Percentiles rank a stretch among this genome's conserved stretches.
These are phyloP conservation scores for Naganishia sp. DNA, from an alignment of 1,284 basidiomycete species.

Conservation along the genomic window DNA sequence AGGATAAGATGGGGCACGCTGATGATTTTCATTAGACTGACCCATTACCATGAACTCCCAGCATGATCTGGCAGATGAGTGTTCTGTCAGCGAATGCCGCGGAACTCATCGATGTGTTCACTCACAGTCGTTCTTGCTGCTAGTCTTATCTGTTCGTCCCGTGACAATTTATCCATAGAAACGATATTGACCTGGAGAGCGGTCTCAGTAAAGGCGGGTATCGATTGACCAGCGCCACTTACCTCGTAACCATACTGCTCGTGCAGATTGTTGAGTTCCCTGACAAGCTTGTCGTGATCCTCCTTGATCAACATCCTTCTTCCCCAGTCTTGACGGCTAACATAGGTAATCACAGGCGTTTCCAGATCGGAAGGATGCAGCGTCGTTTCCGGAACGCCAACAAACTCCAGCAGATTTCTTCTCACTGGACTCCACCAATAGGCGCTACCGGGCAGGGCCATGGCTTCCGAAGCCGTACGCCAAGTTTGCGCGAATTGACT, in stretches of 20 bases:
- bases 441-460: slow-evolving; percentile 68
- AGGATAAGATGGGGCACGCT: neutral
- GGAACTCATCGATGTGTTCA: slow-evolving; percentile 31
- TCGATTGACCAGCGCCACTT: slow-evolving; percentile 32
- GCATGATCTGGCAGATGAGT: slow-evolving; percentile 60
- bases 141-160: slow-evolving; percentile 73
- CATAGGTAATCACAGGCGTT: slow-evolving; percentile 75
- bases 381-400: slow-evolving; percentile 51
- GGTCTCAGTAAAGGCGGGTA: neutral
- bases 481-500: slow-evolving; percentile 68
- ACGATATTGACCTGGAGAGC: slow-evolving; percentile 66
- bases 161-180: slow-evolving; percentile 73
- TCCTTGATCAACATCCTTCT: slow-evolving; percentile 59
- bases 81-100: neutral
- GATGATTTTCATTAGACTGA: neutral
- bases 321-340: slow-evolving; percentile 83
- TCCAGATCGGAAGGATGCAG: slow-evolving; percentile 35
- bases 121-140: slow-evolving; percentile 77
- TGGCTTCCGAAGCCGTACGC: slow-evolving; percentile 71
- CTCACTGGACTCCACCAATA: slow-evolving; percentile 80
- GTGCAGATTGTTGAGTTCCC: slow-evolving; percentile 61
- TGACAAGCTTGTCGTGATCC: slow-evolving; percentile 54
- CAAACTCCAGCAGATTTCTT: slow-evolving; percentile 69
- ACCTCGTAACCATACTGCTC: slow-evolving; percentile 74
- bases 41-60: slow-evolving; percentile 71